phyloP scores from a whole-genome alignment of 116 monocot species.

The Trichopus zeylanicus region DNA sequence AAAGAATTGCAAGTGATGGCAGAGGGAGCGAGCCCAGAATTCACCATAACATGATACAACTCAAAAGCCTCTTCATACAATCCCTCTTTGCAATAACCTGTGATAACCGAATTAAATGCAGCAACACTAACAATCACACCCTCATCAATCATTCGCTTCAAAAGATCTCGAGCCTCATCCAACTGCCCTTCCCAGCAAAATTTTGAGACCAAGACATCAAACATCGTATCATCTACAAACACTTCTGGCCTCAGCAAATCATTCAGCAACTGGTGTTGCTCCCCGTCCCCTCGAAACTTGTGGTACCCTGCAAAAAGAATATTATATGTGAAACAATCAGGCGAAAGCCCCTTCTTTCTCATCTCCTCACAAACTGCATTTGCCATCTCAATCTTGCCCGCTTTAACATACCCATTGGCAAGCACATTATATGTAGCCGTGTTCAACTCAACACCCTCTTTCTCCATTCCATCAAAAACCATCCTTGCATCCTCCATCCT shows the following conservation, averaged over 20 bases:
- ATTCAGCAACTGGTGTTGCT: slow-evolving; percentile 16
- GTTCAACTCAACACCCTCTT: slow-evolving; percentile 29
- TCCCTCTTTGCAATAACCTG: slow-evolving; percentile 63
- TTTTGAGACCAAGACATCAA: slow-evolving; percentile 53
- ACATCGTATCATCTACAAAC: slow-evolving; percentile 10
- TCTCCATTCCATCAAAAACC: slow-evolving; percentile 48
- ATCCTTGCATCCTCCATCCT: slow-evolving; percentile 57
- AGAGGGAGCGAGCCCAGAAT: slow-evolving; percentile 49
- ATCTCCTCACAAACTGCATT: slow-evolving; percentile 43
- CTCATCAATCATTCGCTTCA: slow-evolving; percentile 23
- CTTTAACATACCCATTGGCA: slow-evolving; percentile 72
- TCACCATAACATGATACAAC: slow-evolving; percentile 46
- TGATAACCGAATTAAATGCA: slow-evolving; percentile 67
- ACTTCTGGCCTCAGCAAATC: slow-evolving; percentile 19
- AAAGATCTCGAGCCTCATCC: slow-evolving; percentile 43
- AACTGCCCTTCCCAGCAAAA: slow-evolving; percentile 64
- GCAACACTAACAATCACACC: slow-evolving; percentile 26
- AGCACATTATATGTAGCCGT: slow-evolving; percentile 73
- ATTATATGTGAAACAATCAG: slow-evolving; percentile 89
- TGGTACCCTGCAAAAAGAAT: slow-evolving; percentile 51
- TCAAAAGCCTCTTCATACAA: slow-evolving; percentile 56
- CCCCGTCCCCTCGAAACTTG: slow-evolving; percentile 42
- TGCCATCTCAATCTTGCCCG: slow-evolving; percentile 56
- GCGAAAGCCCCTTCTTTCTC: slow-evolving; percentile 43
- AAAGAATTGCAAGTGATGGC: slow-evolving; percentile 60